Percentiles rank a stretch among this genome's conserved stretches.
phyloP scores from a whole-genome alignment of 2,329 filamentous ascomycete species.

The Talaromyces sp. region DNA sequence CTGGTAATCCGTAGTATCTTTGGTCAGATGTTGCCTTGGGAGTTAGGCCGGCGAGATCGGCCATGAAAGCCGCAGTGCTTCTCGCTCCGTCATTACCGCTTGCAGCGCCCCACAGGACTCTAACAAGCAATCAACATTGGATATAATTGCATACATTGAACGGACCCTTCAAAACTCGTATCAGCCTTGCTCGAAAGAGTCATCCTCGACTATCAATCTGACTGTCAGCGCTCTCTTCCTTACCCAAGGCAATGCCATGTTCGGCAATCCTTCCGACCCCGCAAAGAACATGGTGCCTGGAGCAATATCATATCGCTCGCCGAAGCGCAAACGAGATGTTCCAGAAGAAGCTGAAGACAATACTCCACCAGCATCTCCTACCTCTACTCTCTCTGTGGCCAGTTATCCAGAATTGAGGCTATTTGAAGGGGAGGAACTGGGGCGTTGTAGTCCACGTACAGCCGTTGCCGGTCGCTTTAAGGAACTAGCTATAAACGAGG shows the following conservation, averaged over 20 bases:
- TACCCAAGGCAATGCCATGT: background rate
- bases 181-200: background rate
- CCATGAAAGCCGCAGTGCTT: background rate
- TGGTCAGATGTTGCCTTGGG: background rate
- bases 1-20: background rate
- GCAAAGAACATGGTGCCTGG: conserved; percentile 30
- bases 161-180: background rate
- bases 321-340: conserved; percentile 36
- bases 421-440: conserved; percentile 32
- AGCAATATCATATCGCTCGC: conserved; percentile 28
- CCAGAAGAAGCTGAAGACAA: conserved; percentile 28
- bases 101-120: background rate
- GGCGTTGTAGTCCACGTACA: conserved; percentile 38
- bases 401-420: conserved; percentile 32
- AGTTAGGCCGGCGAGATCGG: background rate
- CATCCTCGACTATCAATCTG: background rate
- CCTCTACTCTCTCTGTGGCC: conserved; percentile 30
- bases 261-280: conserved; percentile 23
- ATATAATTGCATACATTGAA: background rate
- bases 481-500: conserved; percentile 38
- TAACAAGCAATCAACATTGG: background rate
- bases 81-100: background rate
- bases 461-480: conserved; percentile 40
- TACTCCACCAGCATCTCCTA: conserved; percentile 32
- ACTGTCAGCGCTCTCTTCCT: background rate